These are phyloP conservation scores for Trametes villosa DNA, from an alignment of 768 basidiomycete species.

Conservation along the genomic window DNA sequence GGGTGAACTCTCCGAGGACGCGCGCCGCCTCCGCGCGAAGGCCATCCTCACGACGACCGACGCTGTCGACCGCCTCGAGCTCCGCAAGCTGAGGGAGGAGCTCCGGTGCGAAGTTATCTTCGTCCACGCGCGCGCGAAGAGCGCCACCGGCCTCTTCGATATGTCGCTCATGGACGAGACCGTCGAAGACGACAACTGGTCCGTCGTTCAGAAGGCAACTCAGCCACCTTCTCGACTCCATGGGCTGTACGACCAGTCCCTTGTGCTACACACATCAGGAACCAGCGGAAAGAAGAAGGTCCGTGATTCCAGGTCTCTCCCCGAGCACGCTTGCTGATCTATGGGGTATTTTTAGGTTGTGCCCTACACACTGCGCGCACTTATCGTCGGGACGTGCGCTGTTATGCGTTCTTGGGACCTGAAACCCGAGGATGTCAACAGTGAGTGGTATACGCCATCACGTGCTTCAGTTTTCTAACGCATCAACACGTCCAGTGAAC, in stretches of 20 bases:
- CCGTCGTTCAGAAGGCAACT: slow-evolving; percentile 7
- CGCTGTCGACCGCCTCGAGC: slow-evolving; percentile 43
- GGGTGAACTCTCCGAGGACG: slow-evolving; percentile 49
- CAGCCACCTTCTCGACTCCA: slow-evolving; percentile 39
- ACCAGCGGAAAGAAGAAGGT: slow-evolving; percentile 59
- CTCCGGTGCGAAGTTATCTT: slow-evolving; percentile 47
- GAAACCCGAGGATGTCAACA: slow-evolving; percentile 46
- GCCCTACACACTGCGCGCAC: slow-evolving; percentile 46
- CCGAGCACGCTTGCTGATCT: background rate
- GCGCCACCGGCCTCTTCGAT: slow-evolving; percentile 47
- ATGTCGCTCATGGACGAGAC: slow-evolving; percentile 36
- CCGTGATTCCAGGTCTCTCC: background rate
- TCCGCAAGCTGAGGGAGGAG: slow-evolving; percentile 37
- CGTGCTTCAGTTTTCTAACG: slow-evolving; percentile 40
- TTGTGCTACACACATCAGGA: slow-evolving; percentile 63
- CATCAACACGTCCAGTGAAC: slow-evolving; percentile 23
- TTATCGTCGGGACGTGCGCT: slow-evolving; percentile 50
- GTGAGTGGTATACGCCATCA: slow-evolving; percentile 34
- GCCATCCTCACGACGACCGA: slow-evolving; percentile 49
- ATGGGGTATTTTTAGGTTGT: slow-evolving; percentile 37
- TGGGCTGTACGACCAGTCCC: slow-evolving; percentile 49
- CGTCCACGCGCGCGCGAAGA: slow-evolving; percentile 37
- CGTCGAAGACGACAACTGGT: slow-evolving; percentile 19
- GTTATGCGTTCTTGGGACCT: slow-evolving; percentile 51
- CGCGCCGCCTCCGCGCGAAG: slow-evolving; percentile 42